Percentiles rank a stretch among this genome's conserved stretches.
These are phyloP conservation scores for Hylodesmum podocarpum DNA, from an alignment of 306 rosid genomes.

Conservation along the genomic window DNA sequence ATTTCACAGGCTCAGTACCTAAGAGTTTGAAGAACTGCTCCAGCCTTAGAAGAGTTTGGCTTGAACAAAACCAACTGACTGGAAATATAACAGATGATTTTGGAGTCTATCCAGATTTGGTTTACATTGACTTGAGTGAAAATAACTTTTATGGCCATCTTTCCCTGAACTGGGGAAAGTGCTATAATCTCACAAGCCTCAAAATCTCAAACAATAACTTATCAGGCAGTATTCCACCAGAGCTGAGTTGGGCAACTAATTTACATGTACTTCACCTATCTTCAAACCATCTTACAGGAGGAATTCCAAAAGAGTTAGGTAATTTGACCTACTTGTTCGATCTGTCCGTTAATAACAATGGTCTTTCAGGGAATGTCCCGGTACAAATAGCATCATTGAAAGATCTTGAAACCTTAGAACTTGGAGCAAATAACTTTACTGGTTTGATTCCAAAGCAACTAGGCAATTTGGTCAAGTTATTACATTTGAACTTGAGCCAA, in stretches of 20 bases:
- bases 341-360: not conserved
- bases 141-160: constrained; percentile 32
- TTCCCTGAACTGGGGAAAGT: constrained; percentile 22
- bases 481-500: not conserved
- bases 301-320: constrained; percentile 32
- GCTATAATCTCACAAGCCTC: not conserved
- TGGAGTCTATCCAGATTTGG: constrained; percentile 25
- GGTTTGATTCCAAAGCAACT: constrained; percentile 2
- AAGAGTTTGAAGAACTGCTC: constrained; percentile 22
- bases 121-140: constrained; percentile 15
- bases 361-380: not conserved
- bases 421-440: not conserved
- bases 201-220: not conserved
- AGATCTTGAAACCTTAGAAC: not conserved
- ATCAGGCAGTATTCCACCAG: constrained; percentile 21
- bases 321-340: not conserved
- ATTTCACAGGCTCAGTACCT: constrained; percentile 2
- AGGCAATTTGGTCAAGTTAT: not conserved
- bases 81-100: constrained; percentile 34
- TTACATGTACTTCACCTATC: constrained; percentile 22
- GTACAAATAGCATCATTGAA: not conserved
- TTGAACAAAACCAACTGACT: constrained; percentile 20
- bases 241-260: constrained; percentile 4
- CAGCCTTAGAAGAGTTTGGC: constrained; percentile 2
- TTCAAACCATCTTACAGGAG: constrained; percentile 21